Evolutionary conservation across 305 asterid genomes (phyloP), one percentile per base, ranked within the genome.

Genomic region (Fraxinus albicans): DNA sequence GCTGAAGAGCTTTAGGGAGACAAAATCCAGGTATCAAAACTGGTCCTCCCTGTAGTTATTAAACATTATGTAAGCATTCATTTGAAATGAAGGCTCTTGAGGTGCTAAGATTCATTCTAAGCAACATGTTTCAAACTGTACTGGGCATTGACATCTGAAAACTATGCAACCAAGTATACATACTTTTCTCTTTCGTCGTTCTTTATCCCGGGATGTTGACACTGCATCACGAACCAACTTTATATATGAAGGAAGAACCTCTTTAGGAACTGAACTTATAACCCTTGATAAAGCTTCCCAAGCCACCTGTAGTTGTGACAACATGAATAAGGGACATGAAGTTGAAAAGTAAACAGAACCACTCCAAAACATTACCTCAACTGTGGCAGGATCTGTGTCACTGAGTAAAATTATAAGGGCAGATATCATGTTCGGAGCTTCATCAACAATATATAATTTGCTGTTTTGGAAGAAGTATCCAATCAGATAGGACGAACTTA

Each of bases 211-310:
- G 78, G 99, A 90, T 60, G 99, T 93, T 79, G 99, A 96, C 82
- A 96, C 93, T n/a, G 98, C 98, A 90, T 94, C 99, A 44, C 99
- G 98, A 34, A 94, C 99, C 83, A 96, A 90, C 88, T 96, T 96
- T 90, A 96, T 91, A 85, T 94, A 90, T 47, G 98, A 92, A 82
- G 99, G 97, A 80, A 92, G 97, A 87, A 89, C 90, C 88, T 96
- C 99, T 87, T 94, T 96, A 65, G 98, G 98, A 86, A 93, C 91
- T 55, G 98, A 92, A 80, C 90, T 86, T 69, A 91, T 89, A 84
- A 96, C 99, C 88, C 94, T 94, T 73, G 96, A 89, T 86, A 96
- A 86, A 12, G 98, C 98, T 92, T 96, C 98, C 99, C 99, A 96
- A 69, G 98, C 92, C 86, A 82, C 96, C 98, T 96, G 92, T 67